Evolutionary conservation across 768 basidiomycete genomes (phyloP), one percentile per base, ranked within the genome.

Genomic region (Lactarius psammicola): DNA sequence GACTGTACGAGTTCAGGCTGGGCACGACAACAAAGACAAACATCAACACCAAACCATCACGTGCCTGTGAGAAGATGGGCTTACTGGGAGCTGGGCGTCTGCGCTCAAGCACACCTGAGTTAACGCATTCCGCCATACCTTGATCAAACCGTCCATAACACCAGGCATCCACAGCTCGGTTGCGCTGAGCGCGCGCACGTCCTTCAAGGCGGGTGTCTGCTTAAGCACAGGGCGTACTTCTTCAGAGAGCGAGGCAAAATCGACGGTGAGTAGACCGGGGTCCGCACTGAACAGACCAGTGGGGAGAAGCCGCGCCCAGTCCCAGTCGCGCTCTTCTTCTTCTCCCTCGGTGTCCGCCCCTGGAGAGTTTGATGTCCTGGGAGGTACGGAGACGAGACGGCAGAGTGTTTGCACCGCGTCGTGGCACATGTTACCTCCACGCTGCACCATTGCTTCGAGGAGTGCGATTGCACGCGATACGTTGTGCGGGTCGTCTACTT

Each of bases 401-500:
- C 77, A 78, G 59, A 84, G 75, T 4, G 82, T 76, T 38, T 85
- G 84, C 58, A 88, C 76, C 0, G 83, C 85, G 49, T 88, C 87
- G 23, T 75, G 77, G 68, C 83, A 81, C 33, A 81, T 78, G 60
- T 78, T 76, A 0, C 81, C 81, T 30, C 83, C 82, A 70, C 81
- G 85, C 65, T 76, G 75, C 54, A 84, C 75, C 88, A 92, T 92
- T 17, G 64, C 62, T 38, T 81, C 78, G 44, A 92, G 75, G 18
- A 88, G 73, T 4, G 76, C 74, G 30, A 90, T 70, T 0, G 81
- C 80, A 11, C 80, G 79, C 56, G 72, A 74, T n/a, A 87, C 72
- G 36, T 72, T 68, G 38, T 75, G 74, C 28, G 82, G 80, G 10
- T 84, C 79, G 11, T 68, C 62, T 0, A 57, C 31, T 15, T 64